Base-by-base conservation (phyloP, 169 alveolate species). In the Theileria annulata region DNA sequence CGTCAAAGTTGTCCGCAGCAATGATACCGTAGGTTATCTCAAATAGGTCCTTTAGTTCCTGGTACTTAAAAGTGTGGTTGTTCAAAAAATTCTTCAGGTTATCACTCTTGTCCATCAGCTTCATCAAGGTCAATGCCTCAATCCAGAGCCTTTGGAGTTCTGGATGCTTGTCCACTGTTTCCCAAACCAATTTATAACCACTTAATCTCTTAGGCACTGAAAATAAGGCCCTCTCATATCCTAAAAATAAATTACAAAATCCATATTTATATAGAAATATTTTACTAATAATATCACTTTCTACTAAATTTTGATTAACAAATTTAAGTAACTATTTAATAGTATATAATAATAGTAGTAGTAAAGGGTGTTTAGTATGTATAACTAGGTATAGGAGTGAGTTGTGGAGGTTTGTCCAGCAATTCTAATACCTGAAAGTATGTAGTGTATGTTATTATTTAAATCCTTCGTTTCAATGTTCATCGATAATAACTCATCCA, bases 11-110 rank as follows among this genome's bases (percentile, higher is more conserved):
- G 68, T 84, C 72, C 12, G 48, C 72, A 42, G 90, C 90, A 15
- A 84, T 77, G 58, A 77, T 69, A 56, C 87, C 86, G 70, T 84
- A 84, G 25, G 87, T 71, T 48, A 71, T 60, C 62, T 71, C 75
- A 75, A 84, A 77, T 17, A 84, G 59, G 31, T 84, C 82, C 75
- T 58, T 71, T 58, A 77, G 28, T 73, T 77, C 75, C 54, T 77
- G 78, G 59, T 77, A 77, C 37, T 77, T 77, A 59, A 84, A 84
- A 12, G 71, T 73, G 37, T 84, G 86, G 35, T 51, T 71, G 2
- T 70, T 82, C 47, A 84, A 19, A 66, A 84, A 76, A 17, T 31
- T 33, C 67, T 54, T 37, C 47, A 84, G 85, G 37, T 84, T 76
- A 15, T 69, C 90, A 2, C 51, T 80, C 30, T 69, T 71, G 47